phyloP scores from a whole-genome alignment of 805 yeast genomes.

The Kodamaea leandrae region DNA sequence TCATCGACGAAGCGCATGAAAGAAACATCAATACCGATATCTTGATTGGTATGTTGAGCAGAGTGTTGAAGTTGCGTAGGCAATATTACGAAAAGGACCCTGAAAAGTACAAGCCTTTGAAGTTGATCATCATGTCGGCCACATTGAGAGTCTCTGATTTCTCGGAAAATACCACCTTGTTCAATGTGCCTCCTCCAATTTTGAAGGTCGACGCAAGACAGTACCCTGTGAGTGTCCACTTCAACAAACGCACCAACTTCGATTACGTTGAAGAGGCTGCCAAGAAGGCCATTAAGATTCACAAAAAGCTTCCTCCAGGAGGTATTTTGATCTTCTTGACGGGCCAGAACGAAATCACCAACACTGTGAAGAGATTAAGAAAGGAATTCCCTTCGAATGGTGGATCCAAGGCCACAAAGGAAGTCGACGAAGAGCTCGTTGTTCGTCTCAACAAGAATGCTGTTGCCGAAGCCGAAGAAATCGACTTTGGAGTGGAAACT shows the following conservation, averaged over 20 bases:
- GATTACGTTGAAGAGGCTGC: constrained; percentile 87
- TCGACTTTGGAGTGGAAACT: constrained; percentile 61
- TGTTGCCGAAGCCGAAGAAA: constrained; percentile 82
- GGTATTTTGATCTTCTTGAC: constrained; percentile 90
- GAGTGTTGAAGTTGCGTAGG: constrained; percentile 72
- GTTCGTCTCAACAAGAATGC: constrained; percentile 55
- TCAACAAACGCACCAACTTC: constrained; percentile 72
- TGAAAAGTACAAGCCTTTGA: constrained; percentile 55
- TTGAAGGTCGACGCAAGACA: constrained; percentile 90
- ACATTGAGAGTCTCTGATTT: constrained; percentile 92
- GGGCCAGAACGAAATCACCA: constrained; percentile 88
- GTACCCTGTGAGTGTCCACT: constrained; percentile 89
- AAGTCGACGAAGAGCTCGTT: constrained; percentile 24
- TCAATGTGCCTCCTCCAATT: constrained; percentile 77
- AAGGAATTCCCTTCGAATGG: constrained; percentile 57
- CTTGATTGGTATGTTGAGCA: constrained; percentile 88
- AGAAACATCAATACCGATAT: constrained; percentile 95
- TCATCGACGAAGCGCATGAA: constrained; percentile 98
- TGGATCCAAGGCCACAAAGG: constrained; percentile 24
- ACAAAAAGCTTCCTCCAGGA: constrained; percentile 83
- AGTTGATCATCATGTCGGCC: constrained; percentile 93
- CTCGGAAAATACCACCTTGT: constrained; percentile 72
- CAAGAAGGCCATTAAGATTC: constrained; percentile 82
- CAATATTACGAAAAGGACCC: constrained; percentile 51
- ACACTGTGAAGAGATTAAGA: constrained; percentile 67